Conservation (phyloP, 257 asterid genomes). For the Buddleja alternifolia region DNA sequence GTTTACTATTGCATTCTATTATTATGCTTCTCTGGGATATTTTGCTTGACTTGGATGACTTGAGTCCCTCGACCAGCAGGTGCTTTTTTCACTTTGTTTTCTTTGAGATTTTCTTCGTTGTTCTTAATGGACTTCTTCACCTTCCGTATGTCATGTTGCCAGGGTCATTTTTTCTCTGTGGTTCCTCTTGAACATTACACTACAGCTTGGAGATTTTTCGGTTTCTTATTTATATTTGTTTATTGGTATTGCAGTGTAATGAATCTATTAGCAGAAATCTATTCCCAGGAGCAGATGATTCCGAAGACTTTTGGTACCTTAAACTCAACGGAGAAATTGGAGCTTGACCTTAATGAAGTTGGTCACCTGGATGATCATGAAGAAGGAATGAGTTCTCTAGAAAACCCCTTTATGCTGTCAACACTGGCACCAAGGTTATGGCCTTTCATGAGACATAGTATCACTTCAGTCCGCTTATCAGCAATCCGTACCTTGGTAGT, state of each 20-base stretch:
- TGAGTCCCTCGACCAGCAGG: slow-evolving; percentile 99
- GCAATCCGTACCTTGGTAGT: slow-evolving; percentile 97
- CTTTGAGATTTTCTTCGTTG: not conserved
- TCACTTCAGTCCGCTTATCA: slow-evolving; percentile 93
- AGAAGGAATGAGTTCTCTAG: slow-evolving; percentile 70
- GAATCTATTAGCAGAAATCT: slow-evolving; percentile 97
- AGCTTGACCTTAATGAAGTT: slow-evolving; percentile 83
- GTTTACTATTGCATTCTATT: slow-evolving; percentile 77
- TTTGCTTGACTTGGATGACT: slow-evolving; percentile 96
- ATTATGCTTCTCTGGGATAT: slow-evolving; percentile 98
- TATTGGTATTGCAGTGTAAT: slow-evolving; percentile 79
- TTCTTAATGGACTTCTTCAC: slow-evolving; percentile 14
- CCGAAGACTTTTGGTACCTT: slow-evolving; percentile 64
- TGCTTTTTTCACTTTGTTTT: slow-evolving; percentile 29
- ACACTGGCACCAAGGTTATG: slow-evolving; percentile 93
- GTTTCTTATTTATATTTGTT: slow-evolving; percentile 31
- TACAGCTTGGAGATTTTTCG: slow-evolving; percentile 18
- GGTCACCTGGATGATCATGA: slow-evolving; percentile 56
- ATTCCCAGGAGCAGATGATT: slow-evolving; percentile 94
- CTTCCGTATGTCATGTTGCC: not conserved
- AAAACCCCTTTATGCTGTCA: slow-evolving; percentile 77
- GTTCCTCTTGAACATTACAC: not conserved
- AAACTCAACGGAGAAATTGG: slow-evolving; percentile 51
- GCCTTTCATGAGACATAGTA: slow-evolving; percentile 99
- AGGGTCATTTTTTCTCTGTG: slow-evolving; percentile 6